These are phyloP conservation scores for Amaranthus palmeri DNA, from an alignment of 148 eudicot genomes.

Conservation along the genomic window DNA sequence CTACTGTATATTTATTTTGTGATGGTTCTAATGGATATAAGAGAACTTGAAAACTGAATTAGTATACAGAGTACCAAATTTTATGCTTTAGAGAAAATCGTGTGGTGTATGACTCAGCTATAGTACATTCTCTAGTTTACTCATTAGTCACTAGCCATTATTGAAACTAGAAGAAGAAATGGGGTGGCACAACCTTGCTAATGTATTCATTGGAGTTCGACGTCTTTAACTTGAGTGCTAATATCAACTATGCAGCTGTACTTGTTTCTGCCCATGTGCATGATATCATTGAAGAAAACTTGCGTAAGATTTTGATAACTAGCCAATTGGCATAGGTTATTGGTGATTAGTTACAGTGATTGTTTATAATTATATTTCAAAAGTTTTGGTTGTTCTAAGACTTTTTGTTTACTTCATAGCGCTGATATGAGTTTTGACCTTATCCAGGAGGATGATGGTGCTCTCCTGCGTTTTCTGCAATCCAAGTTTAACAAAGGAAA, in stretches of 20 bases:
- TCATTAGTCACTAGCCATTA: too few relatives aligned
- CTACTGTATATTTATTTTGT: background rate
- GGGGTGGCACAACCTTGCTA: background rate
- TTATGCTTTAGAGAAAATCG: background rate
- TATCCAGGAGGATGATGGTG: conserved; percentile 84
- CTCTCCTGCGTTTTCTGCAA: conserved; percentile 90
- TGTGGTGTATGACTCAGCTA: background rate
- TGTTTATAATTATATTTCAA: background rate
- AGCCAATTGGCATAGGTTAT: background rate
- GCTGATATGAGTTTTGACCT: conserved; percentile 11
- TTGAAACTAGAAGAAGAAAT: background rate
- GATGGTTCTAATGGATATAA: background rate
- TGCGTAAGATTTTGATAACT: background rate
- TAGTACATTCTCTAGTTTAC: background rate
- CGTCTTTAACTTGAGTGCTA: background rate
- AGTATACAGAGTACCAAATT: background rate
- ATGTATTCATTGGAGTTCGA: background rate
- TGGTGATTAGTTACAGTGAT: background rate
- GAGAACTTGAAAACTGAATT: background rate
- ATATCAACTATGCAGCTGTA: background rate
- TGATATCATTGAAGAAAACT: background rate
- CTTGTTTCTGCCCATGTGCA: background rate
- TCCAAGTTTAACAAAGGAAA: conserved; percentile 87
- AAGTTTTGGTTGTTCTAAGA: background rate
- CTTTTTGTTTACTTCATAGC: background rate